Percentiles rank a stretch among this genome's conserved stretches.
phyloP scores from a whole-genome alignment of 768 basidiomycete species.

The Dendrothele bispora region DNA sequence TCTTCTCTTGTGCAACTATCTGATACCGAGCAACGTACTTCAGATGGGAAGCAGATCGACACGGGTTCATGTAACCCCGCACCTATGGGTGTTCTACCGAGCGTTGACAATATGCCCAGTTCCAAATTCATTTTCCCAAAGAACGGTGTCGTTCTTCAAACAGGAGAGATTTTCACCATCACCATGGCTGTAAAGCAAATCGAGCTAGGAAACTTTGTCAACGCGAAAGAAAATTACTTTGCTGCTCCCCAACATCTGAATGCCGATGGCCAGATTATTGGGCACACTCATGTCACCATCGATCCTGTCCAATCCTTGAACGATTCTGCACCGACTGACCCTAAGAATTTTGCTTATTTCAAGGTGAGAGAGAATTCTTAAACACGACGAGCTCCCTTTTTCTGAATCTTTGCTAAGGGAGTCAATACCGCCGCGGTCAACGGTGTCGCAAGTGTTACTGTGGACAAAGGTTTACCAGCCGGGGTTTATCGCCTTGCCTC shows the following conservation, averaged over 20 bases:
- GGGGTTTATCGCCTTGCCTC: conserved; percentile 50
- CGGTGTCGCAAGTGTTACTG: conserved; percentile 46
- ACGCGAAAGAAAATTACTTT: conserved; percentile 44
- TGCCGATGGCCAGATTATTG: conserved; percentile 49
- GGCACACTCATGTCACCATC: conserved; percentile 65
- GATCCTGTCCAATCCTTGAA: conserved; percentile 48
- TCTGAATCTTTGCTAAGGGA: conserved; percentile 46
- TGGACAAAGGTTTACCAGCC: conserved; percentile 52
- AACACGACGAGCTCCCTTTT: conserved; percentile 21
- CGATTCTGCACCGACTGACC: conserved; percentile 49
- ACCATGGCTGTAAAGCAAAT: conserved; percentile 43
- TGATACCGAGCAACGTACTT: too few relatives aligned
- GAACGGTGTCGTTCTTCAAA: conserved; percentile 43
- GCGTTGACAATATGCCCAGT: conserved; percentile 50
- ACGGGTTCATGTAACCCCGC: conserved; percentile 50
- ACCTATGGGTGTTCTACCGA: conserved; percentile 59
- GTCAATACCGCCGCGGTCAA: conserved; percentile 44
- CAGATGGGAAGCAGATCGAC: conserved; percentile 38
- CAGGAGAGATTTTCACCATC: conserved; percentile 54
- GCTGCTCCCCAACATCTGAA: conserved; percentile 54
- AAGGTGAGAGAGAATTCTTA: conserved; percentile 20
- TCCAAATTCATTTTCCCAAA: conserved; percentile 49
- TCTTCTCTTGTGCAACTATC: neutral
- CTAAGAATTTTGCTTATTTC: conserved; percentile 58
- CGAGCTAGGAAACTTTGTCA: conserved; percentile 58